Conservation (phyloP, 1,139 yeast genomes). For the Dujonia santamariae region DNA sequence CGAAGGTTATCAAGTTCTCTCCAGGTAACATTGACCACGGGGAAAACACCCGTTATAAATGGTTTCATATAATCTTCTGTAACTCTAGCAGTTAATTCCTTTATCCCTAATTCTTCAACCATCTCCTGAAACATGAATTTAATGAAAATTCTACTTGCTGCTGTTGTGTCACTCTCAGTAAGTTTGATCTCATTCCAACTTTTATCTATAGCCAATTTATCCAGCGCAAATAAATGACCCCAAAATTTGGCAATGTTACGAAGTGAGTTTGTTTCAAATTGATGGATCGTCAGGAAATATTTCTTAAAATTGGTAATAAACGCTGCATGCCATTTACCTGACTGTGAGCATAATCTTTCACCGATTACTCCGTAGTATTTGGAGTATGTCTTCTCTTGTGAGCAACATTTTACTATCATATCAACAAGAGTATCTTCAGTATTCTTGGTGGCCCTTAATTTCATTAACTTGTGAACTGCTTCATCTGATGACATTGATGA, state of each 20-base stretch:
- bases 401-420: slow-evolving; percentile 78
- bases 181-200: slow-evolving; percentile 59
- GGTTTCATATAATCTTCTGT: slow-evolving; percentile 47
- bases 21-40: slow-evolving; percentile 39
- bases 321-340: slow-evolving; percentile 52
- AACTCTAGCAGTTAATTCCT: slow-evolving; percentile 41
- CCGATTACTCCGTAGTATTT: slow-evolving; percentile 81
- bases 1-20: slow-evolving; percentile 57
- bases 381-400: slow-evolving; percentile 85
- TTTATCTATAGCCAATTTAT: slow-evolving; percentile 47
- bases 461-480: slow-evolving; percentile 80
- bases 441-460: slow-evolving; percentile 29
- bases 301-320: slow-evolving; percentile 54
- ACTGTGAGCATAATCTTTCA: slow-evolving; percentile 56
- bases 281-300: slow-evolving; percentile 58
- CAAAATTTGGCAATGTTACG: slow-evolving; percentile 82
- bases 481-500: slow-evolving; percentile 94
- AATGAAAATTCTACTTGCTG: slow-evolving; percentile 78
- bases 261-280: slow-evolving; percentile 68
- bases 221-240: slow-evolving; percentile 80
- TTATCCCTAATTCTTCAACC: slow-evolving; percentile 72
- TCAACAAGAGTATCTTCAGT: slow-evolving; percentile 50
- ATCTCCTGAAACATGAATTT: slow-evolving; percentile 80
- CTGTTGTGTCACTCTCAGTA: slow-evolving; percentile 70
- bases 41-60: slow-evolving; percentile 47